A percentile compares a stretch with the other conserved stretches of the same genome.
Conservation (phyloP, 2,329 filamentous ascomycete genomes). For the Alternaria postmessia region DNA sequence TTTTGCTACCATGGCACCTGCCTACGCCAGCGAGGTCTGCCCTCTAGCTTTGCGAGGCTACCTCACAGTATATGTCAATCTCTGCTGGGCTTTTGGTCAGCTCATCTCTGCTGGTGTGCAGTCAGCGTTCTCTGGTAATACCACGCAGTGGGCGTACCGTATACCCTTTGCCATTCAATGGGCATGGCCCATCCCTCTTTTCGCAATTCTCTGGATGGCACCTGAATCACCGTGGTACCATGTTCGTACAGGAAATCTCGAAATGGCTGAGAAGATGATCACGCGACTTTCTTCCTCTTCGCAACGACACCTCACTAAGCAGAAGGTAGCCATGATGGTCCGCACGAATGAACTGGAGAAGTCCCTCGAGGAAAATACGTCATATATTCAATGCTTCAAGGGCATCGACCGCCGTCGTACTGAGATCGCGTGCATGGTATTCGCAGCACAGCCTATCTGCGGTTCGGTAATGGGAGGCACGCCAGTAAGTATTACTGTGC, state of each 20-base stretch:
- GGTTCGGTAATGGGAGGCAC: slow-evolving; percentile 30
- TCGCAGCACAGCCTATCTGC: slow-evolving; percentile 51
- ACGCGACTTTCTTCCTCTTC: slow-evolving; percentile 51
- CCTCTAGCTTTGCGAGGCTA: slow-evolving; percentile 69
- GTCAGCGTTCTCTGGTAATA: slow-evolving; percentile 66
- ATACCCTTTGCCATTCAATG: slow-evolving; percentile 73
- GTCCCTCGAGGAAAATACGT: slow-evolving; percentile 68
- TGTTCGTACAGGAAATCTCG: slow-evolving; percentile 66
- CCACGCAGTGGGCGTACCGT: slow-evolving; percentile 69
- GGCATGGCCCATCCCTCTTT: slow-evolving; percentile 66
- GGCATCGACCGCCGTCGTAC: slow-evolving; percentile 72
- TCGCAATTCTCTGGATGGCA: slow-evolving; percentile 13
- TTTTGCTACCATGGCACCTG: slow-evolving; percentile 51
- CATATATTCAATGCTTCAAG: slow-evolving; percentile 82
- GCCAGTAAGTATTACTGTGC: background rate
- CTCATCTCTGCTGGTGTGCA: slow-evolving; percentile 74
- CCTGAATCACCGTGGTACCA: slow-evolving; percentile 70
- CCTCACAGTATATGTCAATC: slow-evolving; percentile 61
- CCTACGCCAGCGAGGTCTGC: slow-evolving; percentile 66
- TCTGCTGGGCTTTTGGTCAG: slow-evolving; percentile 60
- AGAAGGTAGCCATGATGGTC: slow-evolving; percentile 79
- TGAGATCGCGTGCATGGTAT: slow-evolving; percentile 67
- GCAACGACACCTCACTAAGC: slow-evolving; percentile 4
- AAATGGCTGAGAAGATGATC: slow-evolving; percentile 65
- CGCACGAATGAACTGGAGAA: slow-evolving; percentile 82